phyloP scores from a whole-genome alignment of 2,329 filamentous ascomycete species.

The Ophiocordyceps polyrhachis-furcata region DNA sequence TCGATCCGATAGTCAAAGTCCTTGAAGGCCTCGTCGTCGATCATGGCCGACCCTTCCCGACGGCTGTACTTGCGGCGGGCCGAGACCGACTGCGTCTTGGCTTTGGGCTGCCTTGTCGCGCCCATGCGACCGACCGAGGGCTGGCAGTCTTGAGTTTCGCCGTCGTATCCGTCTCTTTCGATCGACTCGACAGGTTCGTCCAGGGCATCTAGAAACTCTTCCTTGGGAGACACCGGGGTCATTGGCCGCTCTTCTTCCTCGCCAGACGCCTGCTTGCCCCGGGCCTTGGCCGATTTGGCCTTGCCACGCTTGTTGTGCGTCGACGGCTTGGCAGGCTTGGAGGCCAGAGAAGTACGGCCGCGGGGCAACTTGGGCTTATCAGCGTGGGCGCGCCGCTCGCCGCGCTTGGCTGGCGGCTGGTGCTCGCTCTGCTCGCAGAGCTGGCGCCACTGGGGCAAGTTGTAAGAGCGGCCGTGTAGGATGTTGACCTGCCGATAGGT shows the following conservation, averaged over 20 bases:
- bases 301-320: slow-evolving; percentile 21
- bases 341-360: slow-evolving; percentile 15
- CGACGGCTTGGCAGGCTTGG: slow-evolving; percentile 13
- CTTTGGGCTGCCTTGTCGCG: slow-evolving; percentile 29
- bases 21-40: slow-evolving; percentile 82
- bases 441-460: slow-evolving; percentile 86
- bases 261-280: slow-evolving; percentile 18
- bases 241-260: slow-evolving; percentile 34
- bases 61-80: slow-evolving; percentile 75
- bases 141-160: slow-evolving; percentile 17
- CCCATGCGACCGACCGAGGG: slow-evolving; percentile 27
- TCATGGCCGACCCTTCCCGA: slow-evolving; percentile 54
- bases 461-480: slow-evolving; percentile 88
- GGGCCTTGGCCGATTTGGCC: slow-evolving; percentile 19
- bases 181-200: slow-evolving; percentile 26
- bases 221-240: slow-evolving; percentile 37
- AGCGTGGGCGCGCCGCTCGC: slow-evolving; percentile 52
- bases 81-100: slow-evolving; percentile 57
- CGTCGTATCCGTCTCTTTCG: slow-evolving; percentile 27
- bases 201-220: slow-evolving; percentile 13
- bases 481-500: slow-evolving; percentile 96
- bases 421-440: slow-evolving; percentile 90
- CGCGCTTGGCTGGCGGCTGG: slow-evolving; percentile 79
- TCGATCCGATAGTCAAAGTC: slow-evolving; percentile 83
- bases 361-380: slow-evolving; percentile 29